A percentile compares a stretch with the other conserved stretches of the same genome.
These are phyloP conservation scores for Boletellus emodensis DNA, from an alignment of 768 basidiomycete genomes.

Conservation along the genomic window DNA sequence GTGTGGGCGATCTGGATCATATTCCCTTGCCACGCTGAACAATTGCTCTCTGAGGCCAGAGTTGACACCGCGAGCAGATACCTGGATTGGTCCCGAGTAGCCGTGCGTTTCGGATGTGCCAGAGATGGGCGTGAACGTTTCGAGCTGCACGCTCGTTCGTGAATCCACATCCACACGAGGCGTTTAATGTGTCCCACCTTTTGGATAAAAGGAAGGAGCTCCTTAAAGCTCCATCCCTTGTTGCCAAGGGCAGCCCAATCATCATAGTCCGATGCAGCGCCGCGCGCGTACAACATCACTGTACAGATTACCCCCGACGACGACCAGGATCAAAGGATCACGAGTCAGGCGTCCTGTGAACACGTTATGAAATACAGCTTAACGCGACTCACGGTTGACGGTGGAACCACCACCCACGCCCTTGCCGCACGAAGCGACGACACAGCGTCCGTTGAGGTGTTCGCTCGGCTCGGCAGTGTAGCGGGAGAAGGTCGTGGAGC, in stretches of 20 bases:
- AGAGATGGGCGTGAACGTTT: slow-evolving; percentile 32
- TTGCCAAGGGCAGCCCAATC: slow-evolving; percentile 24
- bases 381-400: slow-evolving; percentile 16
- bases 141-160: slow-evolving; percentile 5
- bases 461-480: slow-evolving; percentile 10
- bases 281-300: slow-evolving; percentile 21
- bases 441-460: slow-evolving; percentile 12
- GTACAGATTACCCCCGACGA: too few species aligned
- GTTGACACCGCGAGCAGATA: slow-evolving; percentile 14
- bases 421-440: slow-evolving; percentile 15
- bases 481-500: slow-evolving; percentile 15
- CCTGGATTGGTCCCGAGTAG: slow-evolving; percentile 28
- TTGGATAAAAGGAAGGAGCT: slow-evolving; percentile 23
- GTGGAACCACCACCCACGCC: slow-evolving; percentile 26
- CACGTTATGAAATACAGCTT: not conserved
- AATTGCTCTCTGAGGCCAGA: slow-evolving; percentile 37
- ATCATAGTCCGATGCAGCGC: slow-evolving; percentile 27
- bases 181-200: slow-evolving; percentile 11
- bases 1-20: slow-evolving; percentile 42
- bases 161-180: not conserved
- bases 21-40: slow-evolving; percentile 41
- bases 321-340: too few species aligned
- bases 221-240: slow-evolving; percentile 23
- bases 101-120: slow-evolving; percentile 31
- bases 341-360: too few species aligned